Evolutionary conservation across 352 stramenopile genomes (phyloP).

Genomic region (Phytophthora pisi): DNA sequence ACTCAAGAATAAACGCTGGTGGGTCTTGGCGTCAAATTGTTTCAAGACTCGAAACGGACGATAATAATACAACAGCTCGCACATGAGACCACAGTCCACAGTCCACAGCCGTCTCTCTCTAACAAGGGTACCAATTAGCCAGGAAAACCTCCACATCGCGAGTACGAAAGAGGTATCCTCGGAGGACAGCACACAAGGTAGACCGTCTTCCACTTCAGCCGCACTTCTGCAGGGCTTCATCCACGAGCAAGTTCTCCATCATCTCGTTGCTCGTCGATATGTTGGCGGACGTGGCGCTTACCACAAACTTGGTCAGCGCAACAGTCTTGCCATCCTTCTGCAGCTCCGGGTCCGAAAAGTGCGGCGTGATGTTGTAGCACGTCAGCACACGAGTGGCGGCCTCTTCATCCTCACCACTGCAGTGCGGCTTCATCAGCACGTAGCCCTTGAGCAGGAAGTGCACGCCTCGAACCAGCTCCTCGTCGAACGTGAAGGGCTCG

Average conservation of each 20-base stretch:
- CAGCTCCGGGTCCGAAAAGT: constrained; percentile 37
- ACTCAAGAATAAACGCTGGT: neutral
- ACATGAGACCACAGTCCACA: no score
- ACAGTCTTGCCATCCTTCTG: constrained; percentile 26
- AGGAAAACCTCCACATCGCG: no score
- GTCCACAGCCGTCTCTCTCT: no score
- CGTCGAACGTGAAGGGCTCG: constrained; percentile 51
- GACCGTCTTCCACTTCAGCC: neutral
- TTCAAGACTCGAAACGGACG: neutral
- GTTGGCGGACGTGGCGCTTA: constrained; percentile 39
- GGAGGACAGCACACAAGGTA: no score
- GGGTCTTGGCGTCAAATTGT: neutral
- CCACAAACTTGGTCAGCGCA: constrained; percentile 49
- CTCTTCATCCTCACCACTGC: neutral
- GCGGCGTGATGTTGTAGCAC: constrained; percentile 49
- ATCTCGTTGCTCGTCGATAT: constrained; percentile 47
- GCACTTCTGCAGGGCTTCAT: constrained; percentile 10
- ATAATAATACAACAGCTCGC: neutral
- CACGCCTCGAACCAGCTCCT: constrained; percentile 37
- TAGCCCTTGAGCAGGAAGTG: constrained; percentile 19
- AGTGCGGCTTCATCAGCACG: constrained; percentile 17
- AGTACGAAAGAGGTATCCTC: no score
- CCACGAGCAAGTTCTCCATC: constrained; percentile 45
- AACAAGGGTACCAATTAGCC: no score
- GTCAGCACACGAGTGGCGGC: constrained; percentile 34